Evolutionary conservation across 2,329 filamentous ascomycete species (phyloP).

Genomic region (Bipolaris victoriae): DNA sequence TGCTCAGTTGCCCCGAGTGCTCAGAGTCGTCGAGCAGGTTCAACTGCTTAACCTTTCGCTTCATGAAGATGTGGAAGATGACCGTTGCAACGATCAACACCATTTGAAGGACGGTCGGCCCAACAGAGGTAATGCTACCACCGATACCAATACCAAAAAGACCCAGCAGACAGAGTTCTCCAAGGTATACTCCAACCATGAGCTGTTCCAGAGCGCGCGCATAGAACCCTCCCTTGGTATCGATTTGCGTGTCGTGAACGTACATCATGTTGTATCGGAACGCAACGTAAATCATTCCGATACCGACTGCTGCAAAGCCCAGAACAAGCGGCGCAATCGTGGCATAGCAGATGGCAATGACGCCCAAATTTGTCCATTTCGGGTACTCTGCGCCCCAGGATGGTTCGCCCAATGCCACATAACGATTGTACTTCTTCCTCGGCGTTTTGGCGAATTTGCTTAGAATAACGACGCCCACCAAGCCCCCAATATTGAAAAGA

Average conservation of each 20-base stretch:
- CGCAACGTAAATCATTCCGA: constrained; percentile 55
- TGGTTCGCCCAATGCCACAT: constrained; percentile 50
- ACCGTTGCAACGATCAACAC: constrained; percentile 50
- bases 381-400: constrained; percentile 56
- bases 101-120: constrained; percentile 52
- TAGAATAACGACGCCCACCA: constrained; percentile 85
- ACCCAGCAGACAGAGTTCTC: constrained; percentile 55
- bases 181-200: constrained; percentile 56
- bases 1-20: constrained; percentile 26
- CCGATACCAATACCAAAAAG: constrained; percentile 52
- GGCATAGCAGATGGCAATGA: constrained; percentile 55
- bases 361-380: constrained; percentile 54
- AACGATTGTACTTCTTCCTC: constrained; percentile 42
- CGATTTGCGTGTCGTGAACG: constrained; percentile 55
- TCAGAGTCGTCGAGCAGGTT: constrained; percentile 38
- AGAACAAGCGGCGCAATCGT: constrained; percentile 57
- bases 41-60: constrained; percentile 37
- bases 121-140: constrained; percentile 41
- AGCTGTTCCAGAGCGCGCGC: constrained; percentile 55
- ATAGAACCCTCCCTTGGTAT: constrained; percentile 56
- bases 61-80: constrained; percentile 50
- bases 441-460: constrained; percentile 62
- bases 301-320: constrained; percentile 53
- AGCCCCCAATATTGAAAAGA: constrained; percentile 77
- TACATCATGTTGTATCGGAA: constrained; percentile 59